Percentiles rank a stretch among this genome's conserved stretches.
Evolutionary conservation across 2,329 filamentous ascomycete genomes (phyloP).

Genomic region (Chrysoporthe cubensis): DNA sequence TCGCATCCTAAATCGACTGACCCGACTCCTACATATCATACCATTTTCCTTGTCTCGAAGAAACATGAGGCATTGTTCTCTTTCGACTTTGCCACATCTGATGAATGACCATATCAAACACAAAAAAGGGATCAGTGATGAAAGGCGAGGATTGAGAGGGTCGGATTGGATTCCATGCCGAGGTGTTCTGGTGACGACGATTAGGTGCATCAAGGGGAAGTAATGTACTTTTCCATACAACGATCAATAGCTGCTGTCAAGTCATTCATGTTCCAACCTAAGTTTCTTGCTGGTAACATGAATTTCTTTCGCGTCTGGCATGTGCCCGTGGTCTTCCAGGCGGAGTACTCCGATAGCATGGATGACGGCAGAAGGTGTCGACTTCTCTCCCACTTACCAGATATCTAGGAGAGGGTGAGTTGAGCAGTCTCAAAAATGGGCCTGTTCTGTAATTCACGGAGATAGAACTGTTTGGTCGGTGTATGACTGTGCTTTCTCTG

Average conservation of each 20-base stretch:
- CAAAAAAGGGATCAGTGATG: conserved; percentile 8
- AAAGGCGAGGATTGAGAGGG: background rate
- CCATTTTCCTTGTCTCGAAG: conserved; percentile 2
- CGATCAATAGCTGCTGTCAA: conserved; percentile 9
- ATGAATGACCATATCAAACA: conserved; percentile 6
- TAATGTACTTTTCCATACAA: background rate
- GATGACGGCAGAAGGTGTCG: no score
- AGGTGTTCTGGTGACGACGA: conserved; percentile 3
- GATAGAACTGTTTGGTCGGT: no score
- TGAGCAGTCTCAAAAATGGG: no score
- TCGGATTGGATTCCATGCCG: background rate
- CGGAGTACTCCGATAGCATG: background rate
- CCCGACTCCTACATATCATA: background rate
- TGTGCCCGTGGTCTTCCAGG: background rate
- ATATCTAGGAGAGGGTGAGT: no score
- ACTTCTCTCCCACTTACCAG: no score
- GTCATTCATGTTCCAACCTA: background rate
- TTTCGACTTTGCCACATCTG: background rate
- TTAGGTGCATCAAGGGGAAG: background rate
- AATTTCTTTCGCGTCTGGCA: background rate
- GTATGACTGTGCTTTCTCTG: no score
- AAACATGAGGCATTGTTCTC: background rate
- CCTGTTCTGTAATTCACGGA: no score
- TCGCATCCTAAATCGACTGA: background rate
- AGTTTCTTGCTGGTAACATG: background rate